These are phyloP conservation scores for Brassica juncea DNA, from an alignment of 345 rosid genomes.

Conservation along the genomic window DNA sequence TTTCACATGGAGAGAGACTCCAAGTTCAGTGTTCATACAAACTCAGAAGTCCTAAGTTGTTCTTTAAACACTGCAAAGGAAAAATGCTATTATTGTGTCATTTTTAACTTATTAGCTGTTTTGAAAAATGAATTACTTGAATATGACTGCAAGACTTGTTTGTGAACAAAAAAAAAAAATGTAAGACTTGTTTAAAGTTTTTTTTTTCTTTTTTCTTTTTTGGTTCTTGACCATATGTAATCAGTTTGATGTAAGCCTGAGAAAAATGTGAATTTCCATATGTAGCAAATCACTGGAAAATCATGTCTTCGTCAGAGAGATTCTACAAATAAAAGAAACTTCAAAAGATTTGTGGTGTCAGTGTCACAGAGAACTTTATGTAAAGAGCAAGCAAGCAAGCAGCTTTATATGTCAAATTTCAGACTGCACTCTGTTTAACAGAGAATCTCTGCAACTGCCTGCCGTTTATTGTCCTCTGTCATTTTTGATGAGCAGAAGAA, in stretches of 20 bases:
- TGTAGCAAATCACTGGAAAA: slow-evolving; percentile 3
- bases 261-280: not conserved
- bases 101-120: not conserved
- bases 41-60: not conserved
- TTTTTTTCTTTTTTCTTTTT: not conserved
- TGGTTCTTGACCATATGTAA: not conserved
- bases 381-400: not conserved
- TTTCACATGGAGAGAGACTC: not conserved
- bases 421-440: slow-evolving; percentile 1
- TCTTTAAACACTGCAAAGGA: not conserved
- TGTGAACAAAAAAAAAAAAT: not conserved
- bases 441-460: slow-evolving; percentile 19
- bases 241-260: slow-evolving; percentile 7
- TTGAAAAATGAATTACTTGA: not conserved
- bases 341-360: slow-evolving; percentile 3
- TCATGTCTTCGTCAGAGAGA: slow-evolving; percentile 18
- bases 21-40: not conserved
- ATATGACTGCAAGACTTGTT: not conserved
- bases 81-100: not conserved
- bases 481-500: not conserved
- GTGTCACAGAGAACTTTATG: slow-evolving; percentile 14
- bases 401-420: not conserved
- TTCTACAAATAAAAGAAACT: slow-evolving; percentile 2
- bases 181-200: not conserved
- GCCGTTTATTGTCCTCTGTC: slow-evolving; percentile 13